Evolutionary conservation across 139 green algal genomes (phyloP), one percentile per base, ranked within the genome.

Genomic region (Chlamydomonas sp.): DNA sequence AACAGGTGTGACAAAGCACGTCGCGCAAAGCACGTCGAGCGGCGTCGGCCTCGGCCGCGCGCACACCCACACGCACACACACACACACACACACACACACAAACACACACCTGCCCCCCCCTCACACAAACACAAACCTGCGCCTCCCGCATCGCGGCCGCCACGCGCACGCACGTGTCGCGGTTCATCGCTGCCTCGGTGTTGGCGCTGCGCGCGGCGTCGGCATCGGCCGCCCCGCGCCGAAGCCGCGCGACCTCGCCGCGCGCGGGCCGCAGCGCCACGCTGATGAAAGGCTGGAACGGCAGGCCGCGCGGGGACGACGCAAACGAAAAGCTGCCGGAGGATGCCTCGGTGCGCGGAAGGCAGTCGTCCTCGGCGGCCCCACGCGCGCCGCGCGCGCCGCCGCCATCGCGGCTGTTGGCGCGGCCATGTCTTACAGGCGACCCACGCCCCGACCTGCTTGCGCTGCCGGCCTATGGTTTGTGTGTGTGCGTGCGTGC

Each of bases 281-380:
- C 59, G 29, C 31, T 48, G 26, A 66, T 66, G 59, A 48, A 66
- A 5, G 59, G 59, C 31, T 66, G 8, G 26, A 6, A 66, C 31
- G 59, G 59, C 10, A 66, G 26, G 59, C 59, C 59, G 31, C 59
- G 22, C 31, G 59, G 59, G 8, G 59, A 66, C 33, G 59, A 66
- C 13, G 31, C 22, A 20, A 66, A 66, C 31, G 59, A 48, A 33
- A 66, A 66, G 59, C 33, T 43, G 31, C 33, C 26, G 10, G n/a
- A n/a, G n/a, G n/a, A n/a, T 50, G 39, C 39, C 13, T 50, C 39
- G 39, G 13, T 50, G 39, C 39, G 10, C 10, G 39, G 39, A 8
- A 13, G 39, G 10, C 10, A 13, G 39, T 50, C 10, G 39, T 50
- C 10, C 8, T 50, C 39, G 39, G 39, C 10, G 39, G 39, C 10